phyloP scores from a whole-genome alignment of 495 filamentous ascomycete species.

The Penicillium longicatenatum region DNA sequence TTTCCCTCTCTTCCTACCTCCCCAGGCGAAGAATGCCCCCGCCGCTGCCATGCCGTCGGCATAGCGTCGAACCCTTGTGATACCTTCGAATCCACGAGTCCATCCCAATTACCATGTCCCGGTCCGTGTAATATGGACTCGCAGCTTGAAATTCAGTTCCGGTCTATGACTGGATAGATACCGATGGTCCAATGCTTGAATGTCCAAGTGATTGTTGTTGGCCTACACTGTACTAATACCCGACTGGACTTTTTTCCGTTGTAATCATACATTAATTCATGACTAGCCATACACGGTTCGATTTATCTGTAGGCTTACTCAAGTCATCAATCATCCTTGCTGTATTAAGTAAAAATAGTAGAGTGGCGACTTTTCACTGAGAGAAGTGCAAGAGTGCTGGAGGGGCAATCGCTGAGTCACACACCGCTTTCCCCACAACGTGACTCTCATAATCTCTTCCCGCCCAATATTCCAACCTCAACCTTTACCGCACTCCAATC shows the following conservation, averaged over 20 bases:
- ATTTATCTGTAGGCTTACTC: not conserved
- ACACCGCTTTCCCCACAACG: constrained; percentile 45
- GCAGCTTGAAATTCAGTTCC: not conserved
- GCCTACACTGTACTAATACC: constrained; percentile 21
- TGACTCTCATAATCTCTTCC: constrained; percentile 48
- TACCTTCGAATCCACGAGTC: constrained; percentile 14
- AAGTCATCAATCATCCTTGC: not conserved
- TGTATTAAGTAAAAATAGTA: not conserved
- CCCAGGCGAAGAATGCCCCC: constrained; percentile 39
- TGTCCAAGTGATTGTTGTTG: constrained; percentile 1
- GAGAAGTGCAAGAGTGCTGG: not conserved
- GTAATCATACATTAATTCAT: constrained; percentile 10
- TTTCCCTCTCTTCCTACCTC: constrained; percentile 80
- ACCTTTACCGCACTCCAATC: constrained; percentile 25
- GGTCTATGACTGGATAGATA: not conserved
- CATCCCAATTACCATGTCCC: not conserved
- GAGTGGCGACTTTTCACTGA: not conserved
- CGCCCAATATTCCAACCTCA: constrained; percentile 30
- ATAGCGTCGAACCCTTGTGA: constrained; percentile 18
- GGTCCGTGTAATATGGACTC: not conserved
- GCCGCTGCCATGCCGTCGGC: constrained; percentile 48
- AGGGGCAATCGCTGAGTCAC: constrained; percentile 27
- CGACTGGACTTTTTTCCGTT: constrained; percentile 6
- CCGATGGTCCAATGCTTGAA: not conserved
- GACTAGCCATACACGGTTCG: not conserved